phyloP scores from a whole-genome alignment of 1,139 yeast genomes.

The Pichia sp. region DNA sequence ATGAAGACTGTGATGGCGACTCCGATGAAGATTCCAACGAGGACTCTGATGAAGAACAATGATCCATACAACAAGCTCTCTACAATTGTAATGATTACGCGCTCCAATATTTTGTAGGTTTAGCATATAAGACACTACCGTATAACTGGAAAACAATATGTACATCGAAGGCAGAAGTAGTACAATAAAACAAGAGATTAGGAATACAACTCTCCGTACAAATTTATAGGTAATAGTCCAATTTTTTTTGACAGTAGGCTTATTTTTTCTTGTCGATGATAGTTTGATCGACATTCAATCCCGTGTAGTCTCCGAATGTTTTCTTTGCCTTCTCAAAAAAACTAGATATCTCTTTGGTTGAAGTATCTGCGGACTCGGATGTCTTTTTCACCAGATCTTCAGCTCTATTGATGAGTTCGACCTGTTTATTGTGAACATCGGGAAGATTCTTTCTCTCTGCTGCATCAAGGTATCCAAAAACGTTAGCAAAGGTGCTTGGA shows the following conservation, averaged over 20 bases:
- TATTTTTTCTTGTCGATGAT: constrained; percentile 44
- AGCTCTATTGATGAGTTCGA: constrained; percentile 37
- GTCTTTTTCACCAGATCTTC: constrained; percentile 41
- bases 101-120: too few species aligned
- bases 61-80: too few species aligned
- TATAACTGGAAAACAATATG: too few species aligned
- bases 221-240: too few species aligned
- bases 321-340: constrained; percentile 40
- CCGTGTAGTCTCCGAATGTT: constrained; percentile 54
- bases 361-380: constrained; percentile 35
- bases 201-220: too few species aligned
- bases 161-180: too few species aligned
- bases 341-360: constrained; percentile 28
- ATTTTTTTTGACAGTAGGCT: too few species aligned
- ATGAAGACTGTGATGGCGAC: constrained; percentile 8
- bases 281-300: constrained; percentile 59
- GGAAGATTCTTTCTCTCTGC: constrained; percentile 64
- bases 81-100: too few species aligned
- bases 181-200: too few species aligned
- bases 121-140: too few species aligned
- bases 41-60: background rate
- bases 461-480: constrained; percentile 53
- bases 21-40: constrained; percentile 9
- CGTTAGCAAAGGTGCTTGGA: constrained; percentile 70
- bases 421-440: constrained; percentile 59